phyloP scores from a whole-genome alignment of 148 eudicot species.

The Persicaria maculosa region DNA sequence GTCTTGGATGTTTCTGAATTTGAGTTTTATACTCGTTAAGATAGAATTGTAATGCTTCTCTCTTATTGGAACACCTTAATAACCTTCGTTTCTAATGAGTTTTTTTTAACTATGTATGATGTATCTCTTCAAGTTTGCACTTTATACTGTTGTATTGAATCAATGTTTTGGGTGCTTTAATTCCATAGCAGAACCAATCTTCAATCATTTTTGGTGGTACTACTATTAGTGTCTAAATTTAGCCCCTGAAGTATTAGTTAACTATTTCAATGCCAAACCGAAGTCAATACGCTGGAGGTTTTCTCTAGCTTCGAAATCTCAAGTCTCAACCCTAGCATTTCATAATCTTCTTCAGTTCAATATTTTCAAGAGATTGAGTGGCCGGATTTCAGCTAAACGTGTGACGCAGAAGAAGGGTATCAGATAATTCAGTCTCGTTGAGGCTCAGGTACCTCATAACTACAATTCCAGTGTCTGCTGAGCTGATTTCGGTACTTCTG shows the following conservation, averaged over 20 bases:
- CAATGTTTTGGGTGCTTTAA: background rate
- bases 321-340: background rate
- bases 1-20: background rate
- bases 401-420: slow-evolving; percentile 53
- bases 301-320: too few species aligned
- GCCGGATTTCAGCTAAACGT: background rate
- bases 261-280: too few species aligned
- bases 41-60: background rate
- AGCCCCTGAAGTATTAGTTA: too few species aligned
- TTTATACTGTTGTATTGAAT: background rate
- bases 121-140: background rate
- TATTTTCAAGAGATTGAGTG: slow-evolving; percentile 17
- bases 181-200: background rate
- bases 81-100: background rate
- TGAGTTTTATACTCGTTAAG: background rate
- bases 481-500: slow-evolving; percentile 61
- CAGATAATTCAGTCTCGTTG: slow-evolving; percentile 23
- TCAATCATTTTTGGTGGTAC: background rate
- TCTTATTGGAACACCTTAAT: background rate
- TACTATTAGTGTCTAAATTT: too few species aligned
- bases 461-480: slow-evolving; percentile 74
- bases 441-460: slow-evolving; percentile 56
- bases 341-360: background rate
- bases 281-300: too few species aligned
- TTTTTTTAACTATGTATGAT: background rate